Conservation (phyloP, 805 yeast genomes). For the Pichia paraexigua region DNA sequence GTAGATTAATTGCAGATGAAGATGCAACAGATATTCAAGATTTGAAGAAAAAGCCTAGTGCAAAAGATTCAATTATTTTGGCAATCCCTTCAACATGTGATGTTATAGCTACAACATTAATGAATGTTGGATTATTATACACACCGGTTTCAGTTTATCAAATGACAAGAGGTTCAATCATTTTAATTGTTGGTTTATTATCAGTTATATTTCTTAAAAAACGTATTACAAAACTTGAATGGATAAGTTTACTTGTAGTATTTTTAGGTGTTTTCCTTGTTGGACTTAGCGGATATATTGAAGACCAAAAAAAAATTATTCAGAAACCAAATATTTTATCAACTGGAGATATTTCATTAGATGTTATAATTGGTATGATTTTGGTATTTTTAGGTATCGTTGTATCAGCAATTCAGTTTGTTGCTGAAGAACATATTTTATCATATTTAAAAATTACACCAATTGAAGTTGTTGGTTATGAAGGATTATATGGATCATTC, state of each 20-base stretch:
- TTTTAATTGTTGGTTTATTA: slow-evolving; percentile 66
- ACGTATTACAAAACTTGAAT: slow-evolving; percentile 50
- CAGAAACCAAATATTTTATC: background rate
- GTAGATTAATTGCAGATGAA: background rate
- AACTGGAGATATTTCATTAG: slow-evolving; percentile 8
- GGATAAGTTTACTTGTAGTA: slow-evolving; percentile 60
- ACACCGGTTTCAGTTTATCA: slow-evolving; percentile 77
- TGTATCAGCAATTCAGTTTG: slow-evolving; percentile 72
- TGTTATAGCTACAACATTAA: slow-evolving; percentile 61
- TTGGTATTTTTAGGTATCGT: slow-evolving; percentile 54
- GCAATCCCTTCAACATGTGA: slow-evolving; percentile 67
- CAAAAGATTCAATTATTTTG: slow-evolving; percentile 29
- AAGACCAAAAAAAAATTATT: slow-evolving; percentile 3
- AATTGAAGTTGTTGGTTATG: slow-evolving; percentile 59
- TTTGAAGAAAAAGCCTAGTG: slow-evolving; percentile 10
- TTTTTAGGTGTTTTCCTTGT: slow-evolving; percentile 63
- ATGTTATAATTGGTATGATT: slow-evolving; percentile 46
- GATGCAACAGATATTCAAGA: background rate
- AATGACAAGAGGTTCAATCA: slow-evolving; percentile 77
- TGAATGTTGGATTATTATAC: slow-evolving; percentile 67
- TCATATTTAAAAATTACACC: slow-evolving; percentile 48
- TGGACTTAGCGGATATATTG: slow-evolving; percentile 56
- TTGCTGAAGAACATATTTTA: slow-evolving; percentile 64
- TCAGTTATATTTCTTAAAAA: slow-evolving; percentile 55
- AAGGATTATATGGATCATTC: slow-evolving; percentile 58